phyloP scores from a whole-genome alignment of 495 filamentous ascomycete genomes.

The Xylaria acuta region DNA sequence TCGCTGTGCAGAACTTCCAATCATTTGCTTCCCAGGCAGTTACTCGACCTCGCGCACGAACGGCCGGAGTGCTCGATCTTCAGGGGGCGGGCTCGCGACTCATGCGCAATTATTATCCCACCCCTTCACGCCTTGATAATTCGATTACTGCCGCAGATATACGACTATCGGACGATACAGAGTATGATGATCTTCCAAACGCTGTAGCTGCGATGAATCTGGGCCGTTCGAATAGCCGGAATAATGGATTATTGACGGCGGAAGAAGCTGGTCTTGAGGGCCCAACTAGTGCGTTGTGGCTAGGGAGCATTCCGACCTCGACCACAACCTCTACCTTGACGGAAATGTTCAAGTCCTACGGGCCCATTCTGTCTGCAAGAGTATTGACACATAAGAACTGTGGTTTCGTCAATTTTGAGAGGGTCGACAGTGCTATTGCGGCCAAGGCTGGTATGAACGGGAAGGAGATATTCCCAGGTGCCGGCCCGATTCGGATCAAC shows the following conservation, averaged over 20 bases:
- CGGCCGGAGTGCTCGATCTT: slow-evolving; percentile 88
- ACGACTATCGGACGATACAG: slow-evolving; percentile 70
- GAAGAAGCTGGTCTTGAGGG: slow-evolving; percentile 86
- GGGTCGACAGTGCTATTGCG: slow-evolving; percentile 83
- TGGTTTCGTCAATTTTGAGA: slow-evolving; percentile 97
- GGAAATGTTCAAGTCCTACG: slow-evolving; percentile 90
- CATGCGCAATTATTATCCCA: slow-evolving; percentile 78
- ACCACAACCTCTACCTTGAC: slow-evolving; percentile 92
- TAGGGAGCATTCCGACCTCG: slow-evolving; percentile 96
- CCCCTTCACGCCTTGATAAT: slow-evolving; percentile 82
- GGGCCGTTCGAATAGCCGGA: slow-evolving; percentile 63
- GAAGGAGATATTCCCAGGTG: slow-evolving; percentile 97
- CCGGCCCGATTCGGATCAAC: slow-evolving; percentile 91
- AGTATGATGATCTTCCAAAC: slow-evolving; percentile 71
- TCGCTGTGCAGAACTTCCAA: slow-evolving; percentile 78
- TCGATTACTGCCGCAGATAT: slow-evolving; percentile 84
- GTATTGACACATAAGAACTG: slow-evolving; percentile 99
- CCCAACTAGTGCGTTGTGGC: slow-evolving; percentile 93
- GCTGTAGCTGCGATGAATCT: slow-evolving; percentile 82
- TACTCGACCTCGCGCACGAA: slow-evolving; percentile 80
- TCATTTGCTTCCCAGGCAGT: slow-evolving; percentile 78
- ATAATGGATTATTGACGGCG: slow-evolving; percentile 60
- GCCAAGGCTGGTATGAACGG: slow-evolving; percentile 88
- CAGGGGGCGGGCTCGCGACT: slow-evolving; percentile 68
- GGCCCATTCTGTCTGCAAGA: slow-evolving; percentile 87